These are phyloP conservation scores for Mycocentrospora acerina DNA, from an alignment of 2,329 filamentous ascomycete genomes.

Conservation along the genomic window DNA sequence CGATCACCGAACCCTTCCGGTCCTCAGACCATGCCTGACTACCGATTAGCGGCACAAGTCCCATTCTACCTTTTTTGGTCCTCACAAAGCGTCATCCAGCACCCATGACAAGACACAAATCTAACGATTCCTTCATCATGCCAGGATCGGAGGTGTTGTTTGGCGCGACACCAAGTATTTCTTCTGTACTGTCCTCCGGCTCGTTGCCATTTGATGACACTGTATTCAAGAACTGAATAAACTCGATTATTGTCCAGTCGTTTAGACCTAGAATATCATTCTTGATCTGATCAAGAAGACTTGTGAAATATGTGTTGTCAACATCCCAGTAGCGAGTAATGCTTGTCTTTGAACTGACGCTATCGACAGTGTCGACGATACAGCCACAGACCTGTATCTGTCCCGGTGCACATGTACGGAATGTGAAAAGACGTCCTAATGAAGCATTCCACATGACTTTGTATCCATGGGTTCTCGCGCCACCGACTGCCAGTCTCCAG, in stretches of 20 bases:
- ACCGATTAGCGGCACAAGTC: constrained; percentile 15
- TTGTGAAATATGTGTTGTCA: constrained; percentile 7
- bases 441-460: constrained; percentile 13
- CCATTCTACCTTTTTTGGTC: constrained; percentile 11
- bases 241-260: constrained; percentile 8
- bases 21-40: constrained; percentile 1
- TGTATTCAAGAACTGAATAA: constrained; percentile 12
- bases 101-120: constrained; percentile 8
- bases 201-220: constrained; percentile 6
- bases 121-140: neutral
- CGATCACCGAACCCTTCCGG: constrained; percentile 9
- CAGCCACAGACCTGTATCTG: constrained; percentile 11
- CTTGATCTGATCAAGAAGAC: constrained; percentile 4
- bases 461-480: neutral
- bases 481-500: constrained; percentile 10
- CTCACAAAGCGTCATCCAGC: constrained; percentile 12
- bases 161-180: constrained; percentile 8
- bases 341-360: constrained; percentile 7
- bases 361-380: constrained; percentile 12
- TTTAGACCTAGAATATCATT: constrained; percentile 5
- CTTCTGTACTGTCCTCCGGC: constrained; percentile 9
- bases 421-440: constrained; percentile 1
- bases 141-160: neutral
- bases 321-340: constrained; percentile 3
- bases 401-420: constrained; percentile 5